Conservation (phyloP, 2,329 filamentous ascomycete genomes). For the Cytospora chrysosperma region DNA sequence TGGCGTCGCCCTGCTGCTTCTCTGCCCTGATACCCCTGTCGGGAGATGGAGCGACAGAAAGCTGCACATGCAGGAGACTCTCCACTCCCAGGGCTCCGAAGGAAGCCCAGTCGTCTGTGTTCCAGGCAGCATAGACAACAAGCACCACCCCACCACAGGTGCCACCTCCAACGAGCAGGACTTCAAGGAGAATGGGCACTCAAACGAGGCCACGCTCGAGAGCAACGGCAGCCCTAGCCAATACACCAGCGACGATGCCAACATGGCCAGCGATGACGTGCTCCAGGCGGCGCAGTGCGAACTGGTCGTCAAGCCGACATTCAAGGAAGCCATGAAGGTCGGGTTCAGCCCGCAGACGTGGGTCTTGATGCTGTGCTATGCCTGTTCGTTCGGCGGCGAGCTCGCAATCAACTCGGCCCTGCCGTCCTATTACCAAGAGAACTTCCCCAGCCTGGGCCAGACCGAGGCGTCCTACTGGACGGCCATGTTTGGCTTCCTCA, state of each 20-base stretch:
- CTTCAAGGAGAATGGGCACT: conserved; percentile 37
- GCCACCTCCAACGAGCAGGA: neutral
- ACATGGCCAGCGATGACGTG: conserved; percentile 50
- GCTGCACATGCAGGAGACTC: conserved; percentile 32
- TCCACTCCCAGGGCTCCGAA: conserved; percentile 48
- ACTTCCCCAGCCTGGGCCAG: conserved; percentile 57
- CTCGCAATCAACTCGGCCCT: conserved; percentile 62
- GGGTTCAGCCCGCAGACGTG: conserved; percentile 54
- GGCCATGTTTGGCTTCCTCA: conserved; percentile 73
- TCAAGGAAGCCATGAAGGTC: conserved; percentile 46
- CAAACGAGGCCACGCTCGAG: conserved; percentile 30
- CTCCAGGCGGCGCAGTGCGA: conserved; percentile 55
- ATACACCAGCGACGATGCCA: conserved; percentile 44
- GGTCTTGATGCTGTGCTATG: conserved; percentile 57
- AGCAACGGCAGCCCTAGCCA: conserved; percentile 35
- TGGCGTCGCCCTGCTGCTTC: conserved; percentile 66
- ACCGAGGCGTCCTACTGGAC: conserved; percentile 61
- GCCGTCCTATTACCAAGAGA: conserved; percentile 57
- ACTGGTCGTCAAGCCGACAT: conserved; percentile 55
- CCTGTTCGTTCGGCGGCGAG: conserved; percentile 63
- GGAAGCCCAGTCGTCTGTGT: conserved; percentile 46
- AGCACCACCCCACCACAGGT: conserved; percentile 24
- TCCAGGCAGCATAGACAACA: conserved; percentile 49
- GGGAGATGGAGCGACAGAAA: conserved; percentile 76
- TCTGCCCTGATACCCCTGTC: conserved; percentile 79